Evolutionary conservation across 2,329 filamentous ascomycete species (phyloP).

Genomic region (Taxawa tesnikishii): DNA sequence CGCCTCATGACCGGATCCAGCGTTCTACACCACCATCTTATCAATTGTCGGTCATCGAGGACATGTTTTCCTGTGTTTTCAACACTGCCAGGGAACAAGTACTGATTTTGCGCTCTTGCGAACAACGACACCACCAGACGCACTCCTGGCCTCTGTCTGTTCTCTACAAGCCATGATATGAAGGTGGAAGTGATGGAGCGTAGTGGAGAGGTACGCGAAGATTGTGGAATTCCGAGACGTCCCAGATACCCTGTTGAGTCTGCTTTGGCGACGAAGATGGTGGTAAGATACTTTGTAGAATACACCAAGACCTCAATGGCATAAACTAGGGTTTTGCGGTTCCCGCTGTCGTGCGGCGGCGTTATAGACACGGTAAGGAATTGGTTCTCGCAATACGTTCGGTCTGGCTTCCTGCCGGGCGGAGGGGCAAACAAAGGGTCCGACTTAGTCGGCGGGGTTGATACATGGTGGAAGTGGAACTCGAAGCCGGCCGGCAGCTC

Average conservation of each 20-base stretch:
- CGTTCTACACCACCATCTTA: conserved; percentile 92
- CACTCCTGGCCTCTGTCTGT: conserved; percentile 50
- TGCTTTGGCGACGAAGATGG: conserved; percentile 90
- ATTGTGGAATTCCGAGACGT: conserved; percentile 46
- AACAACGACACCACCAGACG: conserved; percentile 79
- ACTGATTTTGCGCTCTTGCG: conserved; percentile 82
- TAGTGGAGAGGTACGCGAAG: conserved; percentile 57
- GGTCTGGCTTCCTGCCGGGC: conserved; percentile 57
- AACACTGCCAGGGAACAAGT: conserved; percentile 85
- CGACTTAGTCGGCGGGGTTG: conserved; percentile 65
- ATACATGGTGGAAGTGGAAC: conserved; percentile 74
- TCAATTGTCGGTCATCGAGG: conserved; percentile 74
- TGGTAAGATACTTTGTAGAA: conserved; percentile 64
- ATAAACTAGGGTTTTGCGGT: conserved; percentile 55
- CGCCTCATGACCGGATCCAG: conserved; percentile 58
- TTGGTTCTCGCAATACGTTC: conserved; percentile 79
- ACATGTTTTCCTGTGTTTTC: conserved; percentile 82
- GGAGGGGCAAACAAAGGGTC: conserved; percentile 69
- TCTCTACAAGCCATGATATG: conserved; percentile 58
- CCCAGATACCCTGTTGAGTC: conserved; percentile 86
- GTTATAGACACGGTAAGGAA: conserved; percentile 47
- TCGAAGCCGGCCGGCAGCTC: conserved; percentile 39
- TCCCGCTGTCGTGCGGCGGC: conserved; percentile 10
- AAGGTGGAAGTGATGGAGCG: conserved; percentile 64
- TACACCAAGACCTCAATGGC: conserved; percentile 84